Evolutionary conservation across 2,329 filamentous ascomycete species (phyloP).

Genomic region (Aspergillus fumigatus): DNA sequence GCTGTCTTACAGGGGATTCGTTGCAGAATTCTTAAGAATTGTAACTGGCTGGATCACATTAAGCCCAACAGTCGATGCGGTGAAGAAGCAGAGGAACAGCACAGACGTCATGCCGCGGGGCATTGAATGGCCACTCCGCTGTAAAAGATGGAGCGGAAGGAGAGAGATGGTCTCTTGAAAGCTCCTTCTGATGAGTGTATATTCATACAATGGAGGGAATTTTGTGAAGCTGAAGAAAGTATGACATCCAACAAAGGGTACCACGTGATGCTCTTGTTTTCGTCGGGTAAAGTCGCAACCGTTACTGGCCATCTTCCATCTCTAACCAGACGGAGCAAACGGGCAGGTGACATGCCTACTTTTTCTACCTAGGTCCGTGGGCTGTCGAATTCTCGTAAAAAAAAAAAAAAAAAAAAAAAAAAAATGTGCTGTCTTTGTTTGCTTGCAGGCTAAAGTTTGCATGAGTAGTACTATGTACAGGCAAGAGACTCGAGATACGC

Average conservation of each 20-base stretch:
- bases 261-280: slow-evolving; percentile 19
- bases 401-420: not conserved
- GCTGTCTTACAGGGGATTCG: slow-evolving; percentile 11
- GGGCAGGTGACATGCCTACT: not conserved
- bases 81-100: slow-evolving; percentile 16
- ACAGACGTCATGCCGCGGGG: slow-evolving; percentile 23
- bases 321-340: not conserved
- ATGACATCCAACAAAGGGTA: slow-evolving; percentile 3
- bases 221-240: not conserved
- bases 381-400: not conserved
- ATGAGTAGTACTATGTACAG: not conserved
- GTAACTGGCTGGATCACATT: slow-evolving; percentile 16
- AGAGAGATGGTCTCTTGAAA: not conserved
- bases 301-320: not conserved
- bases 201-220: not conserved
- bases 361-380: not conserved
- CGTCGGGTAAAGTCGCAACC: slow-evolving; percentile 20
- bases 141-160: not conserved
- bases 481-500: not conserved
- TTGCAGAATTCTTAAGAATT: slow-evolving; percentile 2
- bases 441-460: not conserved
- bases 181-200: not conserved
- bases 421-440: not conserved
- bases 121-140: slow-evolving; percentile 6
- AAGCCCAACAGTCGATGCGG: slow-evolving; percentile 19